These are phyloP conservation scores for Dioscorea dumetorum DNA, from an alignment of 106 monocot genomes.

Conservation along the genomic window DNA sequence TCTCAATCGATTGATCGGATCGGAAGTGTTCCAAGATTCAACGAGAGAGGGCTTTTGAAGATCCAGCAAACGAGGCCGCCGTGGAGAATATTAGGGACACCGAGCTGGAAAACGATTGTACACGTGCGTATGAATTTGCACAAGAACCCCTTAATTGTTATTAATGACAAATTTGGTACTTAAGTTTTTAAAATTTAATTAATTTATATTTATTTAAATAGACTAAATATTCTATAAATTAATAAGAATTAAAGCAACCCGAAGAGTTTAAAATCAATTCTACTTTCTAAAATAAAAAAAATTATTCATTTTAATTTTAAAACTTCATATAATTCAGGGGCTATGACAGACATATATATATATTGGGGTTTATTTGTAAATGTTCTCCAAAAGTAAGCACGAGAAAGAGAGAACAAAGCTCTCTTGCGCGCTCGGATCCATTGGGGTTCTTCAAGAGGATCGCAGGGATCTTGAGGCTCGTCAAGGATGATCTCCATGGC, in stretches of 20 bases:
- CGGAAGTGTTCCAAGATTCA: not conserved
- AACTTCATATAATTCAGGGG: not conserved
- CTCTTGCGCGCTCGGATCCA: not conserved
- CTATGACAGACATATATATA: not conserved
- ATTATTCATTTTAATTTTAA: too few relatives aligned
- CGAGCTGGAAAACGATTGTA: not conserved
- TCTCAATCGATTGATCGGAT: not conserved
- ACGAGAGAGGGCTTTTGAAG: too few relatives aligned
- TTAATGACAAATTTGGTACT: not conserved
- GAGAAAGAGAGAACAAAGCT: not conserved
- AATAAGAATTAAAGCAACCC: too few relatives aligned
- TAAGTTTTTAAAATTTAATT: too few relatives aligned
- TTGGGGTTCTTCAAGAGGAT: slow-evolving; percentile 17
- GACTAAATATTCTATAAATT: too few relatives aligned
- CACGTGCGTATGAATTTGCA: not conserved
- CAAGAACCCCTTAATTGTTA: not conserved
- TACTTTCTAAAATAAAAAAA: too few relatives aligned
- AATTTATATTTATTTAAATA: too few relatives aligned
- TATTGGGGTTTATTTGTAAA: not conserved
- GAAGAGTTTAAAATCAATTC: too few relatives aligned
- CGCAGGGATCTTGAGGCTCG: not conserved
- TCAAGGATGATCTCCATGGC: not conserved
- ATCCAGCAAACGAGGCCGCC: too few relatives aligned
- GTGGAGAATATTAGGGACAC: too few relatives aligned
- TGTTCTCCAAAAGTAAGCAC: not conserved